phyloP scores from a whole-genome alignment of 805 yeast genomes.

The Ogataea glucozyma region DNA sequence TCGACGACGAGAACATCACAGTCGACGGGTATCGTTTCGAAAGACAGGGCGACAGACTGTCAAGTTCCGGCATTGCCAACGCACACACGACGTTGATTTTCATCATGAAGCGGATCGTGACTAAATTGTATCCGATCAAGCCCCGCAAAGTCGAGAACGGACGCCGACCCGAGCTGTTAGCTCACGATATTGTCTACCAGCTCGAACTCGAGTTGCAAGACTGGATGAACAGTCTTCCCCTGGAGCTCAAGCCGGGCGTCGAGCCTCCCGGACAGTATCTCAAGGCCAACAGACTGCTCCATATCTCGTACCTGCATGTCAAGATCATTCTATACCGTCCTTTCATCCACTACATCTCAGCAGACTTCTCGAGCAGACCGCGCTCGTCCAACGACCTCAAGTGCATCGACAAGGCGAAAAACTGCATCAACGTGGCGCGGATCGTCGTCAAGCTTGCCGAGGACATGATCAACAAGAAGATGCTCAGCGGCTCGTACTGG shows the following conservation, averaged over 20 bases:
- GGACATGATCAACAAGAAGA: conserved; percentile 70
- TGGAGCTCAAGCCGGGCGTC: conserved; percentile 67
- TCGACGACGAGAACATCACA: conserved; percentile 86
- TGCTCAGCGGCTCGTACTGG: conserved; percentile 87
- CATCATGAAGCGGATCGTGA: conserved; percentile 69
- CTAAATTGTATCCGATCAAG: conserved; percentile 73
- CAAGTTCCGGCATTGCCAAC: conserved; percentile 80
- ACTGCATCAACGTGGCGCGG: conserved; percentile 82
- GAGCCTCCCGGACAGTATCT: conserved; percentile 67
- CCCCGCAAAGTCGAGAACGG: conserved; percentile 33
- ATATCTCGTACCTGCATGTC: conserved; percentile 71
- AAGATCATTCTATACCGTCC: conserved; percentile 84
- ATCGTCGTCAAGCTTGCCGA: conserved; percentile 79
- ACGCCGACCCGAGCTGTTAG: conserved; percentile 35
- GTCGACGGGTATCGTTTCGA: conserved; percentile 51
- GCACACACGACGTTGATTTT: conserved; percentile 76
- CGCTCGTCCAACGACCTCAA: conserved; percentile 47
- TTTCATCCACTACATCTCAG: conserved; percentile 78
- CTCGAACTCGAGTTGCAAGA: conserved; percentile 67
- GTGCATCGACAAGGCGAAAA: conserved; percentile 72
- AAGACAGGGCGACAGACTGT: conserved; percentile 50
- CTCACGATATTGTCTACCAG: conserved; percentile 49
- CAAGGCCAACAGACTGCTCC: conserved; percentile 73
- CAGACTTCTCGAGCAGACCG: conserved; percentile 40
- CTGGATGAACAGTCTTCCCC: conserved; percentile 74